Conservation (phyloP, 495 filamentous ascomycete genomes). For the Aspergillus homomorphus region DNA sequence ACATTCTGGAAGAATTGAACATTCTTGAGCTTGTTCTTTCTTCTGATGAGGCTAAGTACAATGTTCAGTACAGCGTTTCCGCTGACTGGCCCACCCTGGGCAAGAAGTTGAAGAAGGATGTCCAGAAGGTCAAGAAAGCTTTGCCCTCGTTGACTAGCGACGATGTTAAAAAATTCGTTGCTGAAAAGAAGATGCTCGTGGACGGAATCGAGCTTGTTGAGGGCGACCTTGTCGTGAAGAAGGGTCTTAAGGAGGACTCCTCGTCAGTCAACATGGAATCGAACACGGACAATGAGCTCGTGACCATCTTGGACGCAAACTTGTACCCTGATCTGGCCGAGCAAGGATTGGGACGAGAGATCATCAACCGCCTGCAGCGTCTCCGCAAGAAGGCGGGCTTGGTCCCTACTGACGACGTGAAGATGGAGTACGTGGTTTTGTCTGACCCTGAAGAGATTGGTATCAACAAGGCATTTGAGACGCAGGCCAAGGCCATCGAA, state of each 20-base stretch:
- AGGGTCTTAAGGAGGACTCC: constrained; percentile 68
- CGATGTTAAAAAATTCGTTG: constrained; percentile 71
- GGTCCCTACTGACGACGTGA: constrained; percentile 77
- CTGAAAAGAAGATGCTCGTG: constrained; percentile 67
- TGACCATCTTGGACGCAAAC: constrained; percentile 75
- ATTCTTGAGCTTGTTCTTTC: constrained; percentile 80
- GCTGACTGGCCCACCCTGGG: constrained; percentile 94
- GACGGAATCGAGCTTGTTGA: constrained; percentile 78
- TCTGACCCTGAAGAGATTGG: constrained; percentile 75
- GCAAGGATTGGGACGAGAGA: constrained; percentile 75
- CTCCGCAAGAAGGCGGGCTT: constrained; percentile 80
- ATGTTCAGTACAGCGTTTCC: constrained; percentile 80
- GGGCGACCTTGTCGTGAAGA: constrained; percentile 80
- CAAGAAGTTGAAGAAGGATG: constrained; percentile 95
- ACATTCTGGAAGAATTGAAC: constrained; percentile 90
- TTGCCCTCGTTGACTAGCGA: constrained; percentile 75
- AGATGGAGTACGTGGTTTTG: constrained; percentile 77
- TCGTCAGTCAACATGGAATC: constrained; percentile 70
- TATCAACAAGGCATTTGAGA: constrained; percentile 69
- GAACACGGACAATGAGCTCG: constrained; percentile 79
- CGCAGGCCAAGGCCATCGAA: constrained; percentile 63
- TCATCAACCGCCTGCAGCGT: constrained; percentile 79
- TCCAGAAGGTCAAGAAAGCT: constrained; percentile 83
- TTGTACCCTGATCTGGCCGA: constrained; percentile 70
- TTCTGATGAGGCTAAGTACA: constrained; percentile 83